Evolutionary conservation across 2,329 filamentous ascomycete species (phyloP), one percentile per base, ranked within the genome.

Genomic region (Scortechinia acanthostroma): DNA sequence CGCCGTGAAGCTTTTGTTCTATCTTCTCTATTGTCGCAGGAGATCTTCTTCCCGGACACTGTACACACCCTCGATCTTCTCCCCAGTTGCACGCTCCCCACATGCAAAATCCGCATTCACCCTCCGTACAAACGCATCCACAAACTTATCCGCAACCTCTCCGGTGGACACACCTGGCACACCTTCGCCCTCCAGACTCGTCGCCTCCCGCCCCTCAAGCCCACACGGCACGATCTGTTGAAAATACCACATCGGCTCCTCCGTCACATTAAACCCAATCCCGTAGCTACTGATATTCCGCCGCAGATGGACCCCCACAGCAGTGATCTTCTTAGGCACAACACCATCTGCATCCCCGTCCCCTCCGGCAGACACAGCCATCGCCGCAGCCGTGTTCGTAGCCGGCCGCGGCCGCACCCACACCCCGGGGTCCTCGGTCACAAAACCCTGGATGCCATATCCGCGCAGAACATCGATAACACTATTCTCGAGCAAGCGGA

Each of bases 221-320:
- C 80, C 81, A 68, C 81, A 85, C 37, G 77, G 76, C 5, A 82
- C 76, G 57, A 85, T 84, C 51, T 79, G 65, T 25, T 70, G 65
- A 59, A 80, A 85, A 78, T 78, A 84, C 54, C 60, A 62, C 48
- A 76, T 46, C 51, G 35, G 35, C 17, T 76, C 69, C 20, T 70
- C 73, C 45, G 54, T 55, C 10, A 76, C 62, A 70, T 80, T 71
- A 60, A 84, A 54, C 6, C 76, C 80, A 43, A 85, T 59, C 1
- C 81, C 81, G 63, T 82, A 80, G 54, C 75, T 80, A 22, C 74
- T 81, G 10, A 85, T 68, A 57, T 81, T 75, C 48, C 80, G 62
- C 20, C 80, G 62, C 55, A 85, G 65, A 64, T 85, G 80, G 30
- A 86, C 77, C 0, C 81, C 81, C 28, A 85, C 65, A 0, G 79